These are phyloP conservation scores for Termitomyces sp. DNA, from an alignment of 768 basidiomycete species.

Conservation along the genomic window DNA sequence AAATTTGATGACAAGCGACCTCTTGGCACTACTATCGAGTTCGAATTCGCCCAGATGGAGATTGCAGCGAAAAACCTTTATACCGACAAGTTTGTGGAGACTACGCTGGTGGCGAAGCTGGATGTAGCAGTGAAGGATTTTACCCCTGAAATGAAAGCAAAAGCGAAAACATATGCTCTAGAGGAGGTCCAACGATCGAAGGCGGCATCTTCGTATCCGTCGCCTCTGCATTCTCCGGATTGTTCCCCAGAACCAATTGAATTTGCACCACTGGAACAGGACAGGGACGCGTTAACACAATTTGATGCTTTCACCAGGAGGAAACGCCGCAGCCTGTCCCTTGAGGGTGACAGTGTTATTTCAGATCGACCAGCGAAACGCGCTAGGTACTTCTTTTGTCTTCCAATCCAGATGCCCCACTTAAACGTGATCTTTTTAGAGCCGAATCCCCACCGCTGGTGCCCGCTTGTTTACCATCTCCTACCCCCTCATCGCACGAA, in stretches of 20 bases:
- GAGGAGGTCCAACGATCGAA: conserved; percentile 3
- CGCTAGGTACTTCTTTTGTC: conserved; percentile 6
- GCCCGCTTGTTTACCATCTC: conserved; percentile 7
- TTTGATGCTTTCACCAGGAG: not conserved
- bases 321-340: conserved; percentile 11
- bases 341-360: not conserved
- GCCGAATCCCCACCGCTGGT: not conserved
- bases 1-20: conserved; percentile 12
- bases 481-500: conserved; percentile 6
- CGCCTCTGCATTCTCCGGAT: conserved; percentile 11
- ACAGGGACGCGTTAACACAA: not conserved
- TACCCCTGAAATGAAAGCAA: conserved; percentile 14
- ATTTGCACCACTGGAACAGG: not conserved
- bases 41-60: conserved; percentile 18
- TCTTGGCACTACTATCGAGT: conserved; percentile 13
- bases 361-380: conserved; percentile 11
- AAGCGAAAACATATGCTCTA: conserved; percentile 2
- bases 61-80: conserved; percentile 16
- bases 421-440: not conserved
- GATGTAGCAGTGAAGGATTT: conserved; percentile 24
- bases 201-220: conserved; percentile 12
- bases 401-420: not conserved
- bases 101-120: conserved; percentile 15
- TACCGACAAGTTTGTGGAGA: conserved; percentile 13
- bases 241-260: conserved; percentile 8